phyloP scores from a whole-genome alignment of 2,329 filamentous ascomycete species.

The Coccinonectria pachysandricola region DNA sequence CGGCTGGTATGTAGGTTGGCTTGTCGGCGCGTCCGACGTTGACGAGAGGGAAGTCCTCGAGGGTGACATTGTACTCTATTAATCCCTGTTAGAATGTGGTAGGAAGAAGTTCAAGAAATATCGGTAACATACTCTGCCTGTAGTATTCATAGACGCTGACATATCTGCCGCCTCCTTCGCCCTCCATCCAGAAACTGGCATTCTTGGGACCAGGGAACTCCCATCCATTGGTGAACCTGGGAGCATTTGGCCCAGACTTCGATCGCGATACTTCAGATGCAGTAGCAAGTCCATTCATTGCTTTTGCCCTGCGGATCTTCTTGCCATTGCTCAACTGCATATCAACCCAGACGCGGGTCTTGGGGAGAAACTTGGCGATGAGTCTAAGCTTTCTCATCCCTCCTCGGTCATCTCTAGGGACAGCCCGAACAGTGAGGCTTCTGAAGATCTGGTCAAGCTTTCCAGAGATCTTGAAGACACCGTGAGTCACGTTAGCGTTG shows the following conservation, averaged over 20 bases:
- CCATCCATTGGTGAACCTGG: slow-evolving; percentile 12
- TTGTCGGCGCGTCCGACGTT: slow-evolving; percentile 51
- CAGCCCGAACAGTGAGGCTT: slow-evolving; percentile 11
- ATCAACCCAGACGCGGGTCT: slow-evolving; percentile 26
- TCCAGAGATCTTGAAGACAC: slow-evolving; percentile 37
- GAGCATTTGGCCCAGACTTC: slow-evolving; percentile 9
- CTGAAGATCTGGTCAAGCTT: slow-evolving; percentile 25
- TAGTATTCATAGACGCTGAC: slow-evolving; percentile 35
- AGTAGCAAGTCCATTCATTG: slow-evolving; percentile 20
- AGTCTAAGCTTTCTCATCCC: slow-evolving; percentile 12
- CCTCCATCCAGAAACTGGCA: slow-evolving; percentile 22
- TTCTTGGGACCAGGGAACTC: slow-evolving; percentile 24
- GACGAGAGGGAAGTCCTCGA: slow-evolving; percentile 45
- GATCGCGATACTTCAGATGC: slow-evolving; percentile 12
- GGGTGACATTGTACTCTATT: slow-evolving; percentile 26
- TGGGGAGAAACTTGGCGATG: slow-evolving; percentile 28
- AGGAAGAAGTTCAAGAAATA: too few relatives aligned
- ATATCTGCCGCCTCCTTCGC: slow-evolving; percentile 17
- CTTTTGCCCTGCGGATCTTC: slow-evolving; percentile 19
- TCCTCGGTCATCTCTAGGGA: slow-evolving; percentile 2
- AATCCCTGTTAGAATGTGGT: too few relatives aligned
- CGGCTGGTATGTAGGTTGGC: slow-evolving; percentile 56
- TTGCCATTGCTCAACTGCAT: slow-evolving; percentile 23
- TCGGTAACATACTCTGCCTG: slow-evolving; percentile 26
- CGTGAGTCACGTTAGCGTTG: slow-evolving; percentile 45